phyloP scores from a whole-genome alignment of 768 basidiomycete genomes.

The Naganishia vishniacii region DNA sequence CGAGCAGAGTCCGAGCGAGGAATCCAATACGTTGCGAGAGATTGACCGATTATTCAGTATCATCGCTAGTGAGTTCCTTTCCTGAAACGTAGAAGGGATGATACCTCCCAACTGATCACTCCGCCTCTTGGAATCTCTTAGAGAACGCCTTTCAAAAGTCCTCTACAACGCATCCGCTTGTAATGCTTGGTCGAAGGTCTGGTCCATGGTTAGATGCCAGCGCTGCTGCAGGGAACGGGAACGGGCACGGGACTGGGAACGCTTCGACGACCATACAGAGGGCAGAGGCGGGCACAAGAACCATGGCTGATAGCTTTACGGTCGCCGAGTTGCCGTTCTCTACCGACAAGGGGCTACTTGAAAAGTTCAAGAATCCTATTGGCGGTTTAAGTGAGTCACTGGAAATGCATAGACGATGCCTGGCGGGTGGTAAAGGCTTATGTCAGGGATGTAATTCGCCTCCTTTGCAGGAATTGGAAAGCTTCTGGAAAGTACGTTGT shows the following conservation, averaged over 20 bases:
- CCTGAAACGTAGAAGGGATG: too few species aligned
- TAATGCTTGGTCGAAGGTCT: slow-evolving; percentile 40
- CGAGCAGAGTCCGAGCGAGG: slow-evolving; percentile 10
- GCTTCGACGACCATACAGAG: slow-evolving; percentile 18
- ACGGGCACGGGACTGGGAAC: neutral
- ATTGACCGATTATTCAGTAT: slow-evolving; percentile 41
- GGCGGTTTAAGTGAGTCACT: slow-evolving; percentile 41
- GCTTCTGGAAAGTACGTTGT: slow-evolving; percentile 40
- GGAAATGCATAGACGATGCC: too few species aligned
- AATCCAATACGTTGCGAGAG: slow-evolving; percentile 33
- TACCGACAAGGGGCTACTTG: slow-evolving; percentile 35
- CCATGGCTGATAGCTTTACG: slow-evolving; percentile 47
- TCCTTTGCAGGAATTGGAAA: slow-evolving; percentile 41
- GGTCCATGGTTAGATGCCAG: slow-evolving; percentile 31
- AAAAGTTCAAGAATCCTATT: slow-evolving; percentile 41
- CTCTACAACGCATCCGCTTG: slow-evolving; percentile 32
- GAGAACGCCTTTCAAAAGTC: neutral
- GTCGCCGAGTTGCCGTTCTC: slow-evolving; percentile 41
- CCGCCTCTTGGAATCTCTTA: neutral
- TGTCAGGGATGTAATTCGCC: too few species aligned
- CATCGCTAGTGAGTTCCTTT: slow-evolving; percentile 37
- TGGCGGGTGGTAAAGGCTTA: too few species aligned
- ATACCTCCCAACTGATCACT: too few species aligned
- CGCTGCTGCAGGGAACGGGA: neutral
- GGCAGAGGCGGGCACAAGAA: slow-evolving; percentile 30